Conservation (phyloP, 2,329 filamentous ascomycete species). For the Sporothrix phasma region DNA sequence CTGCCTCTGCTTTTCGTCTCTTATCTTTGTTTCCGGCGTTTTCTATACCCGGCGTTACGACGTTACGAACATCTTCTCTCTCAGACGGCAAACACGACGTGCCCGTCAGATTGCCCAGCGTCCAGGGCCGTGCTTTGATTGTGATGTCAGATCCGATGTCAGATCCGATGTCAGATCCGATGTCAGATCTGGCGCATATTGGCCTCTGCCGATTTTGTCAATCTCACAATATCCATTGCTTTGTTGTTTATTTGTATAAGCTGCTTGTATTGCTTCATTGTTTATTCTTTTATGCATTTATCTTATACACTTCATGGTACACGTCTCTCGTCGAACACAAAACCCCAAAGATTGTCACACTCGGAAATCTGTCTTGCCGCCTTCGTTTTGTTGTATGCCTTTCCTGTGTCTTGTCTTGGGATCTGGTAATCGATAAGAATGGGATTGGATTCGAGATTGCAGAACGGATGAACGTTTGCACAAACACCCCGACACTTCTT, state of each 20-base stretch:
- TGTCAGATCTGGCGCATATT: neutral
- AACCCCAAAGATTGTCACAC: constrained; percentile 9
- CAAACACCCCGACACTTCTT: neutral
- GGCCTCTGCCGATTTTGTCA: too few relatives aligned
- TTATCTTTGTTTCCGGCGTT: neutral
- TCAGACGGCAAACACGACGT: neutral
- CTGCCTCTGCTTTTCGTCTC: neutral
- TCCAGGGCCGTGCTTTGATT: neutral
- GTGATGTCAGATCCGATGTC: too few relatives aligned
- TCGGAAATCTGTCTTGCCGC: neutral
- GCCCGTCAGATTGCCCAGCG: neutral
- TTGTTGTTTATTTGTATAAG: neutral
- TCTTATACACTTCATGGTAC: neutral
- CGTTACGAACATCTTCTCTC: constrained; percentile 2
- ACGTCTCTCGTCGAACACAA: neutral
- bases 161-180: too few relatives aligned
- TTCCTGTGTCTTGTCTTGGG: too few relatives aligned
- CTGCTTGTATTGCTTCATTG: neutral
- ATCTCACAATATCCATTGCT: neutral
- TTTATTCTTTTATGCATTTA: neutral
- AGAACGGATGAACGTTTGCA: neutral
- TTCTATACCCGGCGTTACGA: constrained; percentile 5
- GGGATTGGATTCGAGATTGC: too few relatives aligned
- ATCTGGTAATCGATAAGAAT: too few relatives aligned
- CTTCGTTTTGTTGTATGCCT: too few relatives aligned